Evolutionary conservation across 2,329 filamentous ascomycete species (phyloP).

Genomic region (Gaeumannomyces sp.): DNA sequence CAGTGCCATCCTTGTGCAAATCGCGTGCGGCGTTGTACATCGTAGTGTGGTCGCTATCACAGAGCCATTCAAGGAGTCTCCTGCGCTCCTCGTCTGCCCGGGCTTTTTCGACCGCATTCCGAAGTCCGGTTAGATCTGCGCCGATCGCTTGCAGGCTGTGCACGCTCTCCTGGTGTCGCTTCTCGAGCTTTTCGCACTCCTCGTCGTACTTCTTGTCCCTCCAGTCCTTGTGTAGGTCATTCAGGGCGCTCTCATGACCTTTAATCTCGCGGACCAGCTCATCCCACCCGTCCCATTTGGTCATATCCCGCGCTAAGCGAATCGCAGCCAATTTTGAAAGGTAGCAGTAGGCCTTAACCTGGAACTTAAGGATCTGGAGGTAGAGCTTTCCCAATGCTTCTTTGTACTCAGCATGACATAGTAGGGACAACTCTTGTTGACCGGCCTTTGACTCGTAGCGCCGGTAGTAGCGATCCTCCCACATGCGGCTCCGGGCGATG

Average conservation of each 20-base stretch:
- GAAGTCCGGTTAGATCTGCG: not conserved
- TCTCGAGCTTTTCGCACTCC: not conserved
- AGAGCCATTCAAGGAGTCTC: not conserved
- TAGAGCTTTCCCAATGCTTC: not conserved
- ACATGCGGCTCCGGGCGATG: slow-evolving; percentile 12
- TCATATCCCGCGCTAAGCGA: not conserved
- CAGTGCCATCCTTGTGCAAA: not conserved
- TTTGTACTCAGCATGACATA: not conserved
- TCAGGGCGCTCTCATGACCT: not conserved
- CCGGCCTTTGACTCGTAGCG: slow-evolving; percentile 2
- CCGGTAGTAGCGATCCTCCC: slow-evolving; percentile 13
- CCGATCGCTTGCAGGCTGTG: not conserved
- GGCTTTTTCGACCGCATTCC: not conserved
- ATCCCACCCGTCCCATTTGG: not conserved
- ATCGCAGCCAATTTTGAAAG: not conserved
- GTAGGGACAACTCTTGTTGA: not conserved
- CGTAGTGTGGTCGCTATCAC: not conserved
- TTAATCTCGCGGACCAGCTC: not conserved
- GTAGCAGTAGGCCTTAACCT: not conserved
- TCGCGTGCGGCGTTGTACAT: not conserved
- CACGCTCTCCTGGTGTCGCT: not conserved
- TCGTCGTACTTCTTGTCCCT: not conserved
- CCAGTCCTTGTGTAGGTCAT: not conserved
- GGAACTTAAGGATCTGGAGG: not conserved
- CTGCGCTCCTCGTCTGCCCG: not conserved